phyloP scores from a whole-genome alignment of 805 yeast genomes.

The Wickerhamiella domercqiae region DNA sequence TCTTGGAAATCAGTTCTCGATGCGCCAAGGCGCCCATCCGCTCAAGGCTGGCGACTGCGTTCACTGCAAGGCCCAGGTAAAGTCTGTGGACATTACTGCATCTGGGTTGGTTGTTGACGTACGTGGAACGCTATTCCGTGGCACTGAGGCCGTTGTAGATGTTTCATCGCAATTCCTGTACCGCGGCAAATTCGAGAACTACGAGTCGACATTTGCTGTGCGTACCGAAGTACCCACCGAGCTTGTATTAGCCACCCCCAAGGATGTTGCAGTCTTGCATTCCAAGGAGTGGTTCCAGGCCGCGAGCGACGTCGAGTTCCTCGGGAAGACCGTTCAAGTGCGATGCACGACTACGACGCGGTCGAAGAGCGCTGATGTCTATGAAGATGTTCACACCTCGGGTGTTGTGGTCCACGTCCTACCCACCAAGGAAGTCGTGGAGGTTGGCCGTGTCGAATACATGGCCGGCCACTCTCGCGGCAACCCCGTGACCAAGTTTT shows the following conservation, averaged over 20 bases:
- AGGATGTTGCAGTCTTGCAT: slow-evolving; percentile 82
- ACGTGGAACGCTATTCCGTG: slow-evolving; percentile 66
- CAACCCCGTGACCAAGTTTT: slow-evolving; percentile 92
- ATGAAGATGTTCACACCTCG: slow-evolving; percentile 60
- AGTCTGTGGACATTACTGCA: slow-evolving; percentile 77
- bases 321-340: slow-evolving; percentile 71
- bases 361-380: slow-evolving; percentile 62
- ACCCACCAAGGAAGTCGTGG: slow-evolving; percentile 77
- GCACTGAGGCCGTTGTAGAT: slow-evolving; percentile 71
- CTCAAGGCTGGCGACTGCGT: slow-evolving; percentile 79
- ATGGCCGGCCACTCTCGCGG: slow-evolving; percentile 89
- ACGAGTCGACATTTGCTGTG: slow-evolving; percentile 82
- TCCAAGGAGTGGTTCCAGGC: slow-evolving; percentile 98
- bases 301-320: slow-evolving; percentile 44
- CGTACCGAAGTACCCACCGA: slow-evolving; percentile 76
- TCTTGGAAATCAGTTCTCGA: slow-evolving; percentile 82
- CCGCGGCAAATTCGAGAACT: slow-evolving; percentile 83
- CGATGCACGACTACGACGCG: slow-evolving; percentile 74
- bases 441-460: slow-evolving; percentile 71
- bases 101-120: slow-evolving; percentile 95
- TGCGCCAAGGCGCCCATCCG: slow-evolving; percentile 84
- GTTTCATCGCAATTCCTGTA: slow-evolving; percentile 91
- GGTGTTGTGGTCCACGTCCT: slow-evolving; percentile 81
- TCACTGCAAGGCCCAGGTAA: slow-evolving; percentile 66
- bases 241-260: slow-evolving; percentile 52